phyloP scores from a whole-genome alignment of 129 eudicot species.

The Kitagawia praeruptora region DNA sequence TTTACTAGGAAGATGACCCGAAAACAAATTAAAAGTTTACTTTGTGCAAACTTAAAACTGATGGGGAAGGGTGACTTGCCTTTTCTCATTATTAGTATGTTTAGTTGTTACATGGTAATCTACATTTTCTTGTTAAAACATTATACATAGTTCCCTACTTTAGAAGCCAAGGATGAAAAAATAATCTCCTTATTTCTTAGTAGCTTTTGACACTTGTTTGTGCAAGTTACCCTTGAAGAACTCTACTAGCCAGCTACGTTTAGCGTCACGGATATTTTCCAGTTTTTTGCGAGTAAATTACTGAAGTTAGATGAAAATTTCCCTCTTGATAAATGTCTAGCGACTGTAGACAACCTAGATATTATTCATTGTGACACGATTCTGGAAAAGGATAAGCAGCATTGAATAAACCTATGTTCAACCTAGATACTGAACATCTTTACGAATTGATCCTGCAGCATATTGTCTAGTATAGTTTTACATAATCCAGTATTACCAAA shows the following conservation, averaged over 20 bases:
- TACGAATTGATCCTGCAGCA: no score
- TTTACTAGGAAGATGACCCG: constrained; percentile 58
- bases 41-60: neutral
- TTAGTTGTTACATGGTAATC: neutral
- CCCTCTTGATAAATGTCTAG: neutral
- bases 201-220: no score
- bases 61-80: neutral
- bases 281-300: neutral
- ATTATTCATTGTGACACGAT: neutral
- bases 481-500: no score
- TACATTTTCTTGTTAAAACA: neutral
- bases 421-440: no score
- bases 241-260: neutral
- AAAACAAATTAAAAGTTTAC: constrained; percentile 28
- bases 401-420: neutral
- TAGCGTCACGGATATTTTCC: neutral
- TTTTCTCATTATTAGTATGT: neutral
- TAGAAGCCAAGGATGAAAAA: neutral
- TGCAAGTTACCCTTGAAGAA: neutral
- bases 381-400: neutral
- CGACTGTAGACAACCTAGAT: neutral
- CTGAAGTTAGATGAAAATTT: neutral
- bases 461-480: no score
- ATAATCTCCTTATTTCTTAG: neutral
- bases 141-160: neutral